phyloP scores from a whole-genome alignment of 2,329 filamentous ascomycete species.

The Zymoseptoria brevis region DNA sequence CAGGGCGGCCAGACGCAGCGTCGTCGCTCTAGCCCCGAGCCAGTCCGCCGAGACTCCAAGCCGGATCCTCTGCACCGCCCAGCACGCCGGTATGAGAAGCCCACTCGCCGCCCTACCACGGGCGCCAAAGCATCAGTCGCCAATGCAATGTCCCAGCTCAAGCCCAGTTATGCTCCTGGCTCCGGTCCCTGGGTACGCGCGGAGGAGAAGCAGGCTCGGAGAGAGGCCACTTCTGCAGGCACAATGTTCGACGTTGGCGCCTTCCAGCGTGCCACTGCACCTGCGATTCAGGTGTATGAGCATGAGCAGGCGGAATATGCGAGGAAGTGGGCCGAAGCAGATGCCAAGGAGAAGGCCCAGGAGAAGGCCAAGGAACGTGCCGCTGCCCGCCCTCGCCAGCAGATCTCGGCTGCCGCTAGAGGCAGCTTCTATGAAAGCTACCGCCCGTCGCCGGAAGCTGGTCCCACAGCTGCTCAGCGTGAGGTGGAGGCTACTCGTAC shows the following conservation, averaged over 20 bases:
- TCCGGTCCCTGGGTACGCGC: neutral
- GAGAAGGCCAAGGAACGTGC: too few relatives aligned
- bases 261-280: neutral
- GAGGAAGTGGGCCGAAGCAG: neutral
- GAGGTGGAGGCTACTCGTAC: neutral
- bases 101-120: neutral
- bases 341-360: neutral
- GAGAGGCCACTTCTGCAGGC: neutral
- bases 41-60: neutral
- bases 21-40: neutral
- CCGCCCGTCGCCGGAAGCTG: too few relatives aligned
- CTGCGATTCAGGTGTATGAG: neutral
- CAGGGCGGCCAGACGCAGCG: neutral
- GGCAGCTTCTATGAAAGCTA: too few relatives aligned
- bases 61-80: neutral
- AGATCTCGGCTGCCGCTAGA: neutral
- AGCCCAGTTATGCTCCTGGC: neutral
- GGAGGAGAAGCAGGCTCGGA: neutral
- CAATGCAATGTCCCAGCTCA: neutral
- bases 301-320: neutral
- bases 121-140: neutral
- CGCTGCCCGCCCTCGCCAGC: neutral
- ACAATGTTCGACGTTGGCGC: neutral
- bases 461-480: neutral
- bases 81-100: neutral